Base-by-base conservation (phyloP, 257 asterid species). In the Penstemon davidsonii region DNA sequence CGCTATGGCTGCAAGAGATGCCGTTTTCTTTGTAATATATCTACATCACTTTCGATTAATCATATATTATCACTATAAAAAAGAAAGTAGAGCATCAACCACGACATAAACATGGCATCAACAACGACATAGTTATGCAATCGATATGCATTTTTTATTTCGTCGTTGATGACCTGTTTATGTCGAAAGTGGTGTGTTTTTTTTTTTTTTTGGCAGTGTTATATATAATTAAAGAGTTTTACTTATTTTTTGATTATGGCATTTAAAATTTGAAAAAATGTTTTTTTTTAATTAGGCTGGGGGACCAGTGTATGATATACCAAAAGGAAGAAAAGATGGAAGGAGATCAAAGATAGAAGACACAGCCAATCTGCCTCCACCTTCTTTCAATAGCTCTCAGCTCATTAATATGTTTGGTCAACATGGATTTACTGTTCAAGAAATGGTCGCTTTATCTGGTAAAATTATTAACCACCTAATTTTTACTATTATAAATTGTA, bases 381-480 rank as follows among this genome's bases (percentile, higher is more conserved):
- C 99, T 3, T 69, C 70, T 53, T 66, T 93, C 4, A 93, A 93
- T 80, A 78, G 88, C 70, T 82, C 97, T 3, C 91, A 81, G 79
- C 97, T 93, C 9, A 78, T 85, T 66, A 71, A 11, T 61, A 62
- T 78, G 86, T 90, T 93, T 65, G 92, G 78, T 39, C 79, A 83
- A 74, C 96, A 76, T 68, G 99, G 99, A 56, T 88, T 93, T 70
- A 85, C 82, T 53, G 81, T 87, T 47, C 90, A 82, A 78, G 92
- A 93, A 51, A 93, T 93, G 99, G 97, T 93, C 13, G 99, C 87
- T 68, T 75, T 93, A 63, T 90, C 97, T 0, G 97, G 97, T 85
- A 78, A 36, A 25, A 25, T 25, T 1, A 25, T 11, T 11, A 56
- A n/a, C 44, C 10, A 25, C 37, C 10, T 57, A 15, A 42, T 37